phyloP scores from a whole-genome alignment of 129 eudicot genomes.

The Pseudognaphalium luteoalbum region DNA sequence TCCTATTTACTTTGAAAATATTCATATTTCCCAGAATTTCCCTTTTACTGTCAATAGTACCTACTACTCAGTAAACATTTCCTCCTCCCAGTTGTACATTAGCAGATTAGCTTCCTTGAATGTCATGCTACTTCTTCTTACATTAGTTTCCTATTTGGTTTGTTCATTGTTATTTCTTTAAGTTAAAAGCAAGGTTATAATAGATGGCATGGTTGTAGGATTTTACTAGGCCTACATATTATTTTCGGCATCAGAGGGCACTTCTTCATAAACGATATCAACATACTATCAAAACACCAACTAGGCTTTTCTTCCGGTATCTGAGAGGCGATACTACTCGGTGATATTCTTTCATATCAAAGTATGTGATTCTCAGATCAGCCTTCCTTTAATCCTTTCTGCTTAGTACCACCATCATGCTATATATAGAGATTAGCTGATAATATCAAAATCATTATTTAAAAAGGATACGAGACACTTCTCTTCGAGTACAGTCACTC shows the following conservation, averaged over 20 bases:
- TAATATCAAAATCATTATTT: not conserved
- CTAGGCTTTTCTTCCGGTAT: not conserved
- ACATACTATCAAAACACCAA: not conserved
- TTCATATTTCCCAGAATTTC: not conserved
- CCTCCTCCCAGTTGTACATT: not conserved
- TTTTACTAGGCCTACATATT: not conserved
- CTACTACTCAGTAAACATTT: not conserved
- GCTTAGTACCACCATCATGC: not conserved
- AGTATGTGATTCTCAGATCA: not conserved
- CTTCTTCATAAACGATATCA: not conserved
- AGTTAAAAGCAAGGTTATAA: not conserved
- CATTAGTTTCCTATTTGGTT: not conserved
- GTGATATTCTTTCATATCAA: not conserved
- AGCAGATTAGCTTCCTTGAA: not conserved
- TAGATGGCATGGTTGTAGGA: no score
- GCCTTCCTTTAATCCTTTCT: not conserved
- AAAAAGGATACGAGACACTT: slow-evolving; percentile 83
- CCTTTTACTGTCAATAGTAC: not conserved
- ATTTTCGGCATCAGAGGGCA: not conserved
- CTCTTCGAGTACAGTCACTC: slow-evolving; percentile 74
- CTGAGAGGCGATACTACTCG: not conserved
- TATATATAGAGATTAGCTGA: not conserved
- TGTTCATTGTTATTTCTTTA: no score
- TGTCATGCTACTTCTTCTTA: not conserved
- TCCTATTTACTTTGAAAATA: not conserved